These are phyloP conservation scores for Chaetomium cochliodes DNA, from an alignment of 495 filamentous ascomycete species.

Conservation along the genomic window DNA sequence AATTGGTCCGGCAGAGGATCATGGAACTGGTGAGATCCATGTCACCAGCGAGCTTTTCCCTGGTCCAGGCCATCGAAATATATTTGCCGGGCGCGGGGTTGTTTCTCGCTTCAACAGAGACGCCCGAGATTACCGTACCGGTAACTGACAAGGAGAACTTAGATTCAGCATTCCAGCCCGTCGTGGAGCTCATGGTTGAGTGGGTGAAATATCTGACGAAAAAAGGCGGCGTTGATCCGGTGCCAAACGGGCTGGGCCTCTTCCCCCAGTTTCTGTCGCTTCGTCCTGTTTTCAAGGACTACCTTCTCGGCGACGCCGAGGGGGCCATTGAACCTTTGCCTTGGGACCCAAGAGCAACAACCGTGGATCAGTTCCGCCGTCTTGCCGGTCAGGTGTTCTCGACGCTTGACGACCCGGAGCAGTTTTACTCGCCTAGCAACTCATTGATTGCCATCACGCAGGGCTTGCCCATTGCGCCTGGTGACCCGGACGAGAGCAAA, in stretches of 20 bases:
- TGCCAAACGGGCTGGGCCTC: constrained; percentile 1
- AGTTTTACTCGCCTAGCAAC: neutral
- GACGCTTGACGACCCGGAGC: neutral
- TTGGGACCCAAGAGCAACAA: neutral
- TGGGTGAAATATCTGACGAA: constrained; percentile 7
- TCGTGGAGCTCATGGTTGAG: constrained; percentile 4
- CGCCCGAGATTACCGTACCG: neutral
- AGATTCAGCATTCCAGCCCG: neutral
- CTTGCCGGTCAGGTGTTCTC: neutral
- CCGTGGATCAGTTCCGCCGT: constrained; percentile 9
- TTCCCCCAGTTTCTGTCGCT: constrained; percentile 27
- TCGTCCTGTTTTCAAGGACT: constrained; percentile 26
- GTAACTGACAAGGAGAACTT: neutral
- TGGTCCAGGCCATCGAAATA: constrained; percentile 16
- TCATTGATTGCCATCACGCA: constrained; percentile 15
- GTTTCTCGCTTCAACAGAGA: neutral
- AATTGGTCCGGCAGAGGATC: neutral
- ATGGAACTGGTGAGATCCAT: constrained; percentile 10
- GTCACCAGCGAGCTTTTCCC: neutral
- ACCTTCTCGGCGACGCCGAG: constrained; percentile 12
- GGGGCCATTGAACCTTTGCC: neutral
- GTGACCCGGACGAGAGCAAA: neutral
- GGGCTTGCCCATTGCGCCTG: neutral
- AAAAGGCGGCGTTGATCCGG: neutral
- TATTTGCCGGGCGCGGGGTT: constrained; percentile 20